Percentiles rank a stretch among this genome's conserved stretches.
Conservation (phyloP, 106 monocot species). For the Dendrobium nobile region DNA sequence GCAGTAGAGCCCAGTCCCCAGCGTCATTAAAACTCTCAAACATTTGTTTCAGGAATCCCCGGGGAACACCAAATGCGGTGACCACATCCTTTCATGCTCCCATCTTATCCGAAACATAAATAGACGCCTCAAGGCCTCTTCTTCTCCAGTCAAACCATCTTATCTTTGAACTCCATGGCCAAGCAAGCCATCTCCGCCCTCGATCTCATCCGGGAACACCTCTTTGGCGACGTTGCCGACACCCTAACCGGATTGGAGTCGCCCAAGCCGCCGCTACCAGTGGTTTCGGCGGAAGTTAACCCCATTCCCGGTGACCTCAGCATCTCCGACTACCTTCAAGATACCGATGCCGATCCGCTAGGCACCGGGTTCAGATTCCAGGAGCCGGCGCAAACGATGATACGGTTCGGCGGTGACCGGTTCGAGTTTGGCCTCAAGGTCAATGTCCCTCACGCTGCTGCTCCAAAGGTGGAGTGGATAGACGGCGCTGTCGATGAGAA, state of each 20-base stretch:
- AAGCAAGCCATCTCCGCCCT: slow-evolving; percentile 8
- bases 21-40: neutral
- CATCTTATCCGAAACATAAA: neutral
- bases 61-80: neutral
- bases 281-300: neutral
- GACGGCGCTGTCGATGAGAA: slow-evolving; percentile 16
- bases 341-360: neutral
- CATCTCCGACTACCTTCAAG: neutral
- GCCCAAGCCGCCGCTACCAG: neutral
- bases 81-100: neutral
- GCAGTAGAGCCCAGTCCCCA: neutral
- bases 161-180: neutral
- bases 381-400: slow-evolving; percentile 15
- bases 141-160: neutral
- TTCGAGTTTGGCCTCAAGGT: slow-evolving; percentile 6
- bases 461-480: slow-evolving; percentile 9
- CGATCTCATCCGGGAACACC: slow-evolving; percentile 31
- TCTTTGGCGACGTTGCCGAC: slow-evolving; percentile 19
- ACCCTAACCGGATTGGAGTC: neutral
- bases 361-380: slow-evolving; percentile 1
- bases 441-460: slow-evolving; percentile 5
- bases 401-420: slow-evolving; percentile 20
- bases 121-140: neutral
- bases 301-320: neutral
- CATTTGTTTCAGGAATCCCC: neutral